These are phyloP conservation scores for Arctium lappa DNA, from an alignment of 129 eudicot genomes.

Conservation along the genomic window DNA sequence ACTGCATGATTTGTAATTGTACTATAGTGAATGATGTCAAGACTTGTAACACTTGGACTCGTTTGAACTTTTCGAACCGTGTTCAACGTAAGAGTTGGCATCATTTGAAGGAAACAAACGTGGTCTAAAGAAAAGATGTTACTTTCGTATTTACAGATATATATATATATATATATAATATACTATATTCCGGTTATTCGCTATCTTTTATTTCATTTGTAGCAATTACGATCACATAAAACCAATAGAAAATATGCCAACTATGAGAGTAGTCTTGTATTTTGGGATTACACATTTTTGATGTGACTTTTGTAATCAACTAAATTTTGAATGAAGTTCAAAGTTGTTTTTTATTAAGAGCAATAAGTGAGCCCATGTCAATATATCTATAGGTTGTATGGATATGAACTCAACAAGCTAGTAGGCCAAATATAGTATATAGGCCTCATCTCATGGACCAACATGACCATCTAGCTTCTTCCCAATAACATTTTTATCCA, in stretches of 20 bases:
- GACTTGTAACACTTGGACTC: neutral
- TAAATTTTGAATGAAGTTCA: neutral
- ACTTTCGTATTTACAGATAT: no score
- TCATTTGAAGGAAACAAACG: neutral
- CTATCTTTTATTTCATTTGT: neutral
- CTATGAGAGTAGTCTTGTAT: neutral
- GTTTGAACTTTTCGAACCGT: neutral
- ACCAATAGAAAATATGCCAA: neutral
- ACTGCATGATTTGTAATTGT: neutral
- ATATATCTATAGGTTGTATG: neutral
- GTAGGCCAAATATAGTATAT: neutral
- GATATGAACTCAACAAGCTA: neutral
- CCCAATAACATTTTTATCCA: neutral
- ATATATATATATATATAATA: no score
- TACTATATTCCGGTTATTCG: neutral
- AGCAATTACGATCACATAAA: neutral
- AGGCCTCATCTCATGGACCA: neutral
- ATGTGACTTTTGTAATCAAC: neutral
- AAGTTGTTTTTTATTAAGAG: no score
- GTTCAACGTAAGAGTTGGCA: neutral
- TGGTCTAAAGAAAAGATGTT: neutral
- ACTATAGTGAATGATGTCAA: neutral
- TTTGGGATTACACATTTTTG: neutral
- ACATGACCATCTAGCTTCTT: neutral
- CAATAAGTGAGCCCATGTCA: neutral